phyloP scores from a whole-genome alignment of 495 filamentous ascomycete genomes.

The Aspergillus biplanus region DNA sequence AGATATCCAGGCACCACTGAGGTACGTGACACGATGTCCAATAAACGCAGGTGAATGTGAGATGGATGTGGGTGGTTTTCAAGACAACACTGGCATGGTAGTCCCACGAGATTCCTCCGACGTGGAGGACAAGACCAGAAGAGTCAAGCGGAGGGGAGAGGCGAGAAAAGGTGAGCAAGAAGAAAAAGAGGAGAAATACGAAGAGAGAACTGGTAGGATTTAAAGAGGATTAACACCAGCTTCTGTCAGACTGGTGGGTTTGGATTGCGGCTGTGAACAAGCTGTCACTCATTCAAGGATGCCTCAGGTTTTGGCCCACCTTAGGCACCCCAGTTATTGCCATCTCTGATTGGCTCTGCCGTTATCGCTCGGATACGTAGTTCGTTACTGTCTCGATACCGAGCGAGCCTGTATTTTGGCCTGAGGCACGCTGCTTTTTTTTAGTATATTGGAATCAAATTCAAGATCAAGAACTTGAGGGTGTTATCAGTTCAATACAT shows the following conservation, averaged over 20 bases:
- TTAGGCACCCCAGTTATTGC: slow-evolving; percentile 33
- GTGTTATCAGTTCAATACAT: no score
- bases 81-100: neutral
- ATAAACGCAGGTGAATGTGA: slow-evolving; percentile 6
- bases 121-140: slow-evolving; percentile 2
- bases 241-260: neutral
- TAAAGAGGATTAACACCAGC: neutral
- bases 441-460: neutral
- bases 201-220: neutral
- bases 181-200: slow-evolving; percentile 11
- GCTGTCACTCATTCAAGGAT: neutral
- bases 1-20: slow-evolving; percentile 7
- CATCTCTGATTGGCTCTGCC: slow-evolving; percentile 22
- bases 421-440: slow-evolving; percentile 15
- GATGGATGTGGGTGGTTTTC: neutral
- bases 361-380: slow-evolving; percentile 3
- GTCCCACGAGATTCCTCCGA: neutral
- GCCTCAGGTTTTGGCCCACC: slow-evolving; percentile 12
- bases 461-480: no score
- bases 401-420: slow-evolving; percentile 15
- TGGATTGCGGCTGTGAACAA: slow-evolving; percentile 16
- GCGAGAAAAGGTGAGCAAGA: slow-evolving; percentile 2
- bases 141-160: neutral
- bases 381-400: slow-evolving; percentile 2
- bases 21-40: neutral